These are phyloP conservation scores for Papiliotrema nemorosa DNA, from an alignment of 1,284 basidiomycete species.

Conservation along the genomic window DNA sequence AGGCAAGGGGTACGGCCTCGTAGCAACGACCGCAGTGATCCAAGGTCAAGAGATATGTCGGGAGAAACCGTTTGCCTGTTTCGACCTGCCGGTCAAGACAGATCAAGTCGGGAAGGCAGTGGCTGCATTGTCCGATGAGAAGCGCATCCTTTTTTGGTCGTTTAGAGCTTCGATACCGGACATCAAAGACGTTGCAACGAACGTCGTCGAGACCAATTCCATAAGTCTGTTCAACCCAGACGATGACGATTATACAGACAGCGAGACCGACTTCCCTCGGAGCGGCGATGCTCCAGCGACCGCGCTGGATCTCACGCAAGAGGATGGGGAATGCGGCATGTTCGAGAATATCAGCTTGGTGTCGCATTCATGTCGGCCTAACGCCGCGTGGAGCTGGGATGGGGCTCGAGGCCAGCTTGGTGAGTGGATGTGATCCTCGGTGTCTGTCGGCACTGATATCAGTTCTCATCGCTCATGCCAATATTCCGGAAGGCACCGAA, in stretches of 20 bases:
- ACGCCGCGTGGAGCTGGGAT: conserved; percentile 27
- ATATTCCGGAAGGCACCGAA: conserved; percentile 13
- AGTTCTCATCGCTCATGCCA: conserved; percentile 14
- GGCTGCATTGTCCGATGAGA: neutral
- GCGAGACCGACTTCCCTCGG: no score
- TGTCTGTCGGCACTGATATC: neutral
- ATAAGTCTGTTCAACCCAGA: neutral
- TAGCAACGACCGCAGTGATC: no score
- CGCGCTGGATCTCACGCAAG: neutral
- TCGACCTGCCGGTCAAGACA: neutral
- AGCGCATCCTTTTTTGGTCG: neutral
- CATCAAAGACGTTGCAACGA: neutral
- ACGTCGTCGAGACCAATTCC: neutral
- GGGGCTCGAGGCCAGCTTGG: conserved; percentile 1
- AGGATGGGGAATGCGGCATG: conserved; percentile 12
- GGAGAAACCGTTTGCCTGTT: neutral
- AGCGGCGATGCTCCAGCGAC: no score
- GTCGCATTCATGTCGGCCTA: conserved; percentile 27
- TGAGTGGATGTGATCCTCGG: conserved; percentile 3
- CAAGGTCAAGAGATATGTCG: no score
- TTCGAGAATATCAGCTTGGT: conserved; percentile 20
- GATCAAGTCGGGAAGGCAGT: neutral
- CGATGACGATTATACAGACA: neutral
- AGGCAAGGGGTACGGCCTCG: no score
- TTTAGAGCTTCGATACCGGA: neutral